These are phyloP conservation scores for Exobasidium cylindrosporum DNA, from an alignment of 1,284 basidiomycete genomes.

Conservation along the genomic window DNA sequence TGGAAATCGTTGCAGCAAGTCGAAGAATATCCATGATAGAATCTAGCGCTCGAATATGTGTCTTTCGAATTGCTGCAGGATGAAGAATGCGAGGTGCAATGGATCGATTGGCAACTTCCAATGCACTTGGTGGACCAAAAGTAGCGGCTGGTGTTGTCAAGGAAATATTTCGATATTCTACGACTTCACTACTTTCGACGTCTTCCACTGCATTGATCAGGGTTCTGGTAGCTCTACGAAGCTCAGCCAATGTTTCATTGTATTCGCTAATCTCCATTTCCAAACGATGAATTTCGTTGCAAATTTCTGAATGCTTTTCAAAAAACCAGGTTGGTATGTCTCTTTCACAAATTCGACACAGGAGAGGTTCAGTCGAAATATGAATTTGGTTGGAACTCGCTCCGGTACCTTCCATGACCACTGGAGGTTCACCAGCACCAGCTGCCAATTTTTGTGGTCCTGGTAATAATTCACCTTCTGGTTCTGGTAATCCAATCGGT, in stretches of 20 bases:
- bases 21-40: slow-evolving; percentile 80
- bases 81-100: slow-evolving; percentile 35
- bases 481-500: slow-evolving; percentile 62
- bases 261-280: slow-evolving; percentile 91
- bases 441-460: slow-evolving; percentile 11
- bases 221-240: slow-evolving; percentile 66
- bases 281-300: slow-evolving; percentile 89
- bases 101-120: slow-evolving; percentile 45
- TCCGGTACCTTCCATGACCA: not conserved
- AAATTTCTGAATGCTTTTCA: slow-evolving; percentile 99
- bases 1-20: slow-evolving; percentile 75
- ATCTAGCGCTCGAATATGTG: slow-evolving; percentile 68
- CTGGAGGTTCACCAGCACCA: not conserved
- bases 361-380: slow-evolving; percentile 67
- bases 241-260: slow-evolving; percentile 86
- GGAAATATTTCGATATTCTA: slow-evolving; percentile 81
- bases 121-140: slow-evolving; percentile 52
- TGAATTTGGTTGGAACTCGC: slow-evolving; percentile 21
- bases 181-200: slow-evolving; percentile 13
- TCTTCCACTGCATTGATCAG: slow-evolving; percentile 33
- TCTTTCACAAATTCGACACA: slow-evolving; percentile 97
- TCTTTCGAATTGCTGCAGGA: slow-evolving; percentile 39
- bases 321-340: slow-evolving; percentile 99
- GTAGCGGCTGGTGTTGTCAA: slow-evolving; percentile 46
- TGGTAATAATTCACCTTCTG: slow-evolving; percentile 32